Base-by-base conservation (phyloP, 306 rosid species). In the Myrica gale region DNA sequence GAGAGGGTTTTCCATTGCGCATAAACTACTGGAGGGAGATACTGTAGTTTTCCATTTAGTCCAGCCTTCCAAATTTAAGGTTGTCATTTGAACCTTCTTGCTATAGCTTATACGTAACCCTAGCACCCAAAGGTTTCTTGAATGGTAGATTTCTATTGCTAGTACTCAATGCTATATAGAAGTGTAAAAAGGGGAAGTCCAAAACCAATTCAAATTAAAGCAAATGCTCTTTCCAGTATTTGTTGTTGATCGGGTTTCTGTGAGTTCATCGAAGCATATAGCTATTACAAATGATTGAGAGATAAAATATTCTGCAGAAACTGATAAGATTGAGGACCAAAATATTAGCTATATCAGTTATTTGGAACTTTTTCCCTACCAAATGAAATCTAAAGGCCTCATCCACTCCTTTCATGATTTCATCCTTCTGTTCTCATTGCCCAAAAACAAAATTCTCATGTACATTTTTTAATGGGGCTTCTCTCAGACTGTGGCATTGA, bases 51-150 rank as follows among this genome's bases (percentile, higher is more conserved):
- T 86, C 75, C 85, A 84, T 12, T 56, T 79, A 78, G 79, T 81
- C 68, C 42, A 78, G 56, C 87, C 79, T 74, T 20, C 67, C 54
- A 86, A 72, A 53, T 85, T 86, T 68, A 86, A 82, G 90, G 90
- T 89, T 60, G 78, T 39, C 74, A 39, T 44, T 80, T 69, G 41
- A 60, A 47, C 58, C 37, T n/a, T 26, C 42, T 69, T 56, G 69
- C 56, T 23, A 54, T 68, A 1, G 44, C 21, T 39, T 37, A 37
- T 15, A 37, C 21, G 16, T 63, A 20, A 21, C 37, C 65, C 65
- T 62, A 32, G 45, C 68, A 39, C 68, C 68, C 20, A 37, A 13
- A 12, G 44, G 37, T 32, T 37, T 39, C 68, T 37, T 37, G 44
- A 15, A 19, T 15, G 19, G 20, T 32, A 32, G 44, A 21, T 58